Evolutionary conservation across 1,284 basidiomycete species (phyloP).

Genomic region (Mycena sp.): DNA sequence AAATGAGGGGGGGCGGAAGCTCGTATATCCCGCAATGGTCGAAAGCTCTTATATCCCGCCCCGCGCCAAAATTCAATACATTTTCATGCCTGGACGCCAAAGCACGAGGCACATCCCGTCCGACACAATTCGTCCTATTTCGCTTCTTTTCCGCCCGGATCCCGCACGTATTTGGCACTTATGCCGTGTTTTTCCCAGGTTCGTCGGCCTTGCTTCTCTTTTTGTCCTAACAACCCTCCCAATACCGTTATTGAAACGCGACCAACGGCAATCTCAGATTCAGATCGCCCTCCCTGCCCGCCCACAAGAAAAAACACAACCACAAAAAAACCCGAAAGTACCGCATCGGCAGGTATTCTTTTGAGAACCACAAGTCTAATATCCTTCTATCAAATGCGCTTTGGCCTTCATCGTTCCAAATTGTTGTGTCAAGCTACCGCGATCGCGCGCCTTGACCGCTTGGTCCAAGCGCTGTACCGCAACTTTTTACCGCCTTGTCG

Average conservation of each 20-base stretch:
- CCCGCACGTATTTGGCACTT: constrained; percentile 2
- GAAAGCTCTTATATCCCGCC: constrained; percentile 2
- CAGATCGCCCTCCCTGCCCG: constrained; percentile 1
- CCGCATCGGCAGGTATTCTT: constrained; percentile 5
- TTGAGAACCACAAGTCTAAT: constrained; percentile 6
- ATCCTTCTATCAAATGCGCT: constrained; percentile 30
- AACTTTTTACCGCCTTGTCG: too few relatives aligned
- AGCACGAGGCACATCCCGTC: background rate
- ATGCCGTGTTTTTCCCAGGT: constrained; percentile 12
- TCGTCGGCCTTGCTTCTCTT: constrained; percentile 8
- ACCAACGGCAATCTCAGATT: constrained; percentile 20
- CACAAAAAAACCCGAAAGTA: background rate
- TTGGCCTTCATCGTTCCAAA: constrained; percentile 5
- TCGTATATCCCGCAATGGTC: background rate
- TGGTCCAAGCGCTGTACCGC: background rate
- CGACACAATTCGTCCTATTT: background rate
- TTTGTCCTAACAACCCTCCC: constrained; percentile 20
- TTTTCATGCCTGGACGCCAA: background rate
- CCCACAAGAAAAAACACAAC: background rate
- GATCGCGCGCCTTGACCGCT: constrained; percentile 13
- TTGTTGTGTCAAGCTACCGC: background rate
- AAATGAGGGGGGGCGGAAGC: background rate
- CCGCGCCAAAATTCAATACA: constrained; percentile 18
- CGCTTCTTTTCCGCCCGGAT: constrained; percentile 5
- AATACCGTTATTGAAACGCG: constrained; percentile 29